Evolutionary conservation across 202 grass and related monocot species (phyloP).

Genomic region (Carex arenaria): DNA sequence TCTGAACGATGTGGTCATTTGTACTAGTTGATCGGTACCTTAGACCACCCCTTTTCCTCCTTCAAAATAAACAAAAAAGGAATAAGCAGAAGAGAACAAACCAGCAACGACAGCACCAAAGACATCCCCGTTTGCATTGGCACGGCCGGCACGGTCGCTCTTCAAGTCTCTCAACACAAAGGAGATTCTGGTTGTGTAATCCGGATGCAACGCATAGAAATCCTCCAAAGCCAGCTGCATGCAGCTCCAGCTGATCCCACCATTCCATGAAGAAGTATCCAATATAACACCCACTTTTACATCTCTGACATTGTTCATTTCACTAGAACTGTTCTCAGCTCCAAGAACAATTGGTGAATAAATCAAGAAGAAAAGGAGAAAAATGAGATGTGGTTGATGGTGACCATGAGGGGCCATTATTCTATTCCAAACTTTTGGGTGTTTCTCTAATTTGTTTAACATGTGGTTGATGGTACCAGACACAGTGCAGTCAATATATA

Average conservation of each 20-base stretch:
- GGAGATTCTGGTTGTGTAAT: slow-evolving; percentile 26
- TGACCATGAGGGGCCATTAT: not conserved
- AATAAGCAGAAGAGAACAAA: not conserved
- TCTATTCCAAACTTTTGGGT: not conserved
- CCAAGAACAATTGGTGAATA: not conserved
- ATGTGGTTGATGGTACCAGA: no score
- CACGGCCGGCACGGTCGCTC: not conserved
- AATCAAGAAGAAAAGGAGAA: not conserved
- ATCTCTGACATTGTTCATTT: not conserved
- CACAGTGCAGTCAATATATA: no score
- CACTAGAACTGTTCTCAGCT: not conserved
- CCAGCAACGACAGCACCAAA: slow-evolving; percentile 43
- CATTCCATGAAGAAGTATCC: slow-evolving; percentile 38
- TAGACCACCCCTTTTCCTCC: not conserved
- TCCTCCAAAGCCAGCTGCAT: slow-evolving; percentile 58
- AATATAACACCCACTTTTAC: slow-evolving; percentile 74
- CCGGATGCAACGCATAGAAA: slow-evolving; percentile 35
- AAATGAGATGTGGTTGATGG: not conserved
- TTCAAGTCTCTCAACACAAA: slow-evolving; percentile 41
- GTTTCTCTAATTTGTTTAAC: no score
- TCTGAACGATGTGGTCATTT: no score
- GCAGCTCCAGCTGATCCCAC: slow-evolving; percentile 51
- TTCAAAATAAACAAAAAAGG: not conserved
- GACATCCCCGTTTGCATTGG: slow-evolving; percentile 3
- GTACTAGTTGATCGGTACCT: not conserved